A percentile compares a stretch with the other conserved stretches of the same genome.
Evolutionary conservation across 148 eudicot species (phyloP).

Genomic region (Rhododendron mucronatum): DNA sequence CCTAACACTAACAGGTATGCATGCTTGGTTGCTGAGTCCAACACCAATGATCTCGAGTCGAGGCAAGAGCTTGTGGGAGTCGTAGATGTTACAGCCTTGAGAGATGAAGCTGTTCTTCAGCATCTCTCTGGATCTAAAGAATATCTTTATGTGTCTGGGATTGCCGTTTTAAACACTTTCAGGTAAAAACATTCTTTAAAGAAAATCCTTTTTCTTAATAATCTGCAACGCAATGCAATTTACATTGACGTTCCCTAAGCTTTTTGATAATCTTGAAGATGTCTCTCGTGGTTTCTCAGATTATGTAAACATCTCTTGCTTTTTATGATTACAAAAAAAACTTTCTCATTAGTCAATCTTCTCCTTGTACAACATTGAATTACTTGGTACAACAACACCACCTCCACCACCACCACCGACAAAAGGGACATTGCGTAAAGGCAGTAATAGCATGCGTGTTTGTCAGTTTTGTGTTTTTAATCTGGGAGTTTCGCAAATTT

Average conservation of each 20-base stretch:
- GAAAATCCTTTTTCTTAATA: neutral
- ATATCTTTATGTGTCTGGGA: slow-evolving; percentile 89
- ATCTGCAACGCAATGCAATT: neutral
- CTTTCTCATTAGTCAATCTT: neutral
- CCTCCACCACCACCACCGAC: too few species aligned
- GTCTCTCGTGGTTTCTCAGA: neutral
- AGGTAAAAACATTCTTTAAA: slow-evolving; percentile 32
- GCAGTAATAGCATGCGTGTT: neutral
- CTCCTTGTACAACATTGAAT: too few species aligned
- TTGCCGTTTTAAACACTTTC: slow-evolving; percentile 62
- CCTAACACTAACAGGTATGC: slow-evolving; percentile 67
- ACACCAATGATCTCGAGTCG: slow-evolving; percentile 5
- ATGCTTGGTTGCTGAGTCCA: slow-evolving; percentile 75
- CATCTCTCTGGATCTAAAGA: slow-evolving; percentile 60
- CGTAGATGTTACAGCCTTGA: slow-evolving; percentile 69
- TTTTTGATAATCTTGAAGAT: neutral
- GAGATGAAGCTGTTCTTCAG: slow-evolving; percentile 63
- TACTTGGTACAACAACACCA: too few species aligned
- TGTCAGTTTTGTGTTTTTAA: neutral
- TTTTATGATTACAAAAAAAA: neutral
- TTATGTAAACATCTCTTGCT: neutral
- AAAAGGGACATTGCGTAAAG: neutral
- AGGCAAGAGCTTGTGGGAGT: slow-evolving; percentile 62
- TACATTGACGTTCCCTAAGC: neutral
- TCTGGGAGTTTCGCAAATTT: neutral